Base-by-base conservation (phyloP, 192 early-diverging fungal species). In the Coemansia sp. region DNA sequence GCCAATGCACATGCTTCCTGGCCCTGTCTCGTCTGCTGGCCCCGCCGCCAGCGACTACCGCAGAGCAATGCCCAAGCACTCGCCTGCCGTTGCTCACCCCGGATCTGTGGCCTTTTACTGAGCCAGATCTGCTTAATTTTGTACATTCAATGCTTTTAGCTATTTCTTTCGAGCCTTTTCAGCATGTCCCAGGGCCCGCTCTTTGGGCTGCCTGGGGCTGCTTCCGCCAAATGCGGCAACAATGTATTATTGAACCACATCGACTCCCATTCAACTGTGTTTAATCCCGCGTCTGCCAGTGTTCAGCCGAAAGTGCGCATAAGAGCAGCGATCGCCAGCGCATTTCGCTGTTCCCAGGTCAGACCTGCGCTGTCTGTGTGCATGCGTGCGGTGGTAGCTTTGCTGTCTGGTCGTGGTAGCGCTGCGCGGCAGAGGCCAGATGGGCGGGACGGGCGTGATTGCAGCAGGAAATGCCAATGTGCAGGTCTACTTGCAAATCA, bases 81-180 rank as follows among this genome's bases (percentile, higher is more conserved):
- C 73, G 56, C 67, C 73, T 5, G 56, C 63, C 39, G 53, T 57
- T 11, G 63, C 66, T 2, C 66, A 69, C 48, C 56, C 66, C 12
- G 67, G 73, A 47, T 51, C 73, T 38, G 68, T 75, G 63, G 67
- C 63, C 35, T 75, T 69, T 32, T 75, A 75, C 63, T 75, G 55
- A 65, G 57, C 57, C 32, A n/a, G 41, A 45, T 45, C 41, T 5
- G 41, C 29, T 29, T 25, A 48, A 41, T 22, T 59, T 21, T 66
- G 65, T 66, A 66, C 65, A 66, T 59, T 66, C 59, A 23, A 29
- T 58, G 11, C 39, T 17, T 49, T 17, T n/a, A 5, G 37, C 14
- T 45, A 45, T 15, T 45, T 45, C 41, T 45, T 41, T 45, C 41
- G 41, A 15, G 4, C 41, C 15, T 45, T 45, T 45, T 45, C 15